These are phyloP conservation scores for Fusarium succisae DNA, from an alignment of 2,329 filamentous ascomycete genomes.

Conservation along the genomic window DNA sequence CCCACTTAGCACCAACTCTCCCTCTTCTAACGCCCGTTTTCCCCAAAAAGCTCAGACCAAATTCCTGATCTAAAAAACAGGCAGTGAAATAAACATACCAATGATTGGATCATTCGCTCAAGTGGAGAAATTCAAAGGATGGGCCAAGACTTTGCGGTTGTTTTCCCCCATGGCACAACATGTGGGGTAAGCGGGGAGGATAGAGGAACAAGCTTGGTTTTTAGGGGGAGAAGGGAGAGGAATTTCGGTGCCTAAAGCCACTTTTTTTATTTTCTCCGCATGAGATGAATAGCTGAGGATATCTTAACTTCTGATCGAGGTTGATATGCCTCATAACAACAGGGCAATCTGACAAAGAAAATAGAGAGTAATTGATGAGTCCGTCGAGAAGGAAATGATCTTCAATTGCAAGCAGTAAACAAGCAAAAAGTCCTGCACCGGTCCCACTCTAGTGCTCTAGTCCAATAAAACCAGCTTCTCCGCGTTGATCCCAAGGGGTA, in stretches of 20 bases:
- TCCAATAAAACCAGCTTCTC: slow-evolving; percentile 11
- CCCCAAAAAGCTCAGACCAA: neutral
- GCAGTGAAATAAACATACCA: slow-evolving; percentile 18
- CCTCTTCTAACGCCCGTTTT: neutral
- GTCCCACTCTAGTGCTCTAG: accelerated
- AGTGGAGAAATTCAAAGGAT: neutral
- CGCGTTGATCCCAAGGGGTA: slow-evolving; percentile 25
- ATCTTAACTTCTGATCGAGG: neutral
- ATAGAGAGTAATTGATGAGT: accelerated
- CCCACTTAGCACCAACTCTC: neutral
- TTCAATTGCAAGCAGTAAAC: neutral
- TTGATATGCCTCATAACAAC: neutral
- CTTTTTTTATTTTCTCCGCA: neutral
- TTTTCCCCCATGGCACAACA: neutral
- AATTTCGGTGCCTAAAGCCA: slow-evolving; percentile 22
- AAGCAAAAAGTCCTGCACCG: neutral
- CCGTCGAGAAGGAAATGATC: neutral
- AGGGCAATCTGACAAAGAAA: too few species aligned
- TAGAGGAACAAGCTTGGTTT: slow-evolving; percentile 14
- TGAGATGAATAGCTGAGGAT: neutral
- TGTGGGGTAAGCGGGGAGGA: slow-evolving; percentile 23
- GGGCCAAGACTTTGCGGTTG: slow-evolving; percentile 13
- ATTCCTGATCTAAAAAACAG: slow-evolving; percentile 25
- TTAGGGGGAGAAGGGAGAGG: neutral
- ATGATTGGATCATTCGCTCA: neutral